Conservation (phyloP, 768 basidiomycete species). For the Tricholoma terreum region DNA sequence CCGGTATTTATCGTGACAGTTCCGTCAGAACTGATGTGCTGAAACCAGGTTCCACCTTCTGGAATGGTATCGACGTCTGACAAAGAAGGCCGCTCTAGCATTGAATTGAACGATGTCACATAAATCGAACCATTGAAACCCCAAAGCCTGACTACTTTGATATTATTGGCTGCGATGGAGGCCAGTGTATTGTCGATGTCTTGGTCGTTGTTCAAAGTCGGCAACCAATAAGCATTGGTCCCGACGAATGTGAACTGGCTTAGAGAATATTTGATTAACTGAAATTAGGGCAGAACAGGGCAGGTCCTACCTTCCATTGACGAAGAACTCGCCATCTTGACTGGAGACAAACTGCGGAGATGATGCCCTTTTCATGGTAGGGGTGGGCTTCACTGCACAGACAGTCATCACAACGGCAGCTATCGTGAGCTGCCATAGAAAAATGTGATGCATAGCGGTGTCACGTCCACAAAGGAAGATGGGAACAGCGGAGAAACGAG, state of each 20-base stretch:
- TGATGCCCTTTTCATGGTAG: slow-evolving; percentile 23
- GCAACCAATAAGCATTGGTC: slow-evolving; percentile 69
- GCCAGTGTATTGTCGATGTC: slow-evolving; percentile 59
- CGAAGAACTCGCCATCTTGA: slow-evolving; percentile 42
- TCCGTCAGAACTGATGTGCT: slow-evolving; percentile 34
- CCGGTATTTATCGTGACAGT: slow-evolving; percentile 41
- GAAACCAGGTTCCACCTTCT: slow-evolving; percentile 39
- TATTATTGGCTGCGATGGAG: slow-evolving; percentile 53
- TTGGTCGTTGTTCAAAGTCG: slow-evolving; percentile 45
- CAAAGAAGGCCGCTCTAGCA: not conserved
- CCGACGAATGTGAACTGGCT: slow-evolving; percentile 34
- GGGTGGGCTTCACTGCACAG: slow-evolving; percentile 31
- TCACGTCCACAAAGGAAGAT: slow-evolving; percentile 17
- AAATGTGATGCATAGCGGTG: slow-evolving; percentile 32
- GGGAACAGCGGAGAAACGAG: slow-evolving; percentile 13
- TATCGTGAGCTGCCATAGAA: slow-evolving; percentile 28
- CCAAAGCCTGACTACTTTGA: slow-evolving; percentile 65
- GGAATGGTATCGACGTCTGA: slow-evolving; percentile 38
- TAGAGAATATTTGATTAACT: slow-evolving; percentile 1
- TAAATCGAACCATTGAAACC: slow-evolving; percentile 58
- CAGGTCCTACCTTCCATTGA: slow-evolving; percentile 49
- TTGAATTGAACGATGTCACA: not conserved
- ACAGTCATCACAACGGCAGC: slow-evolving; percentile 28
- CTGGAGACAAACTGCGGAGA: slow-evolving; percentile 43
- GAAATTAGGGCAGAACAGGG: not conserved